A percentile compares a stretch with the other conserved stretches of the same genome.
Conservation (phyloP, 2,329 filamentous ascomycete species). For the Ceratocystis variospora region DNA sequence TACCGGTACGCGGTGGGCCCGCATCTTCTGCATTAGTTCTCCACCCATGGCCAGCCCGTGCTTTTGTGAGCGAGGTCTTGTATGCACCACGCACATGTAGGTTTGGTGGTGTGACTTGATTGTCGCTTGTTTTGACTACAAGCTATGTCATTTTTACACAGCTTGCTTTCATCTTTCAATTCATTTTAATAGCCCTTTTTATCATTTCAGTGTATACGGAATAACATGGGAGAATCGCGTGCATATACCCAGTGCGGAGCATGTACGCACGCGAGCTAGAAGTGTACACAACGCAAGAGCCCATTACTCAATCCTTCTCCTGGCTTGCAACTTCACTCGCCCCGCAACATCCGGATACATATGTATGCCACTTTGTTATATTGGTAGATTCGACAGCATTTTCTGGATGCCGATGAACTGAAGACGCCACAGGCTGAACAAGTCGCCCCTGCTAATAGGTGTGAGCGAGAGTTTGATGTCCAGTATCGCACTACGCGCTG, state of each 20-base stretch:
- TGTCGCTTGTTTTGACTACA: slow-evolving; percentile 11
- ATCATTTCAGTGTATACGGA: no score
- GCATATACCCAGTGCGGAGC: background rate
- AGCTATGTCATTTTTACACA: slow-evolving; percentile 4
- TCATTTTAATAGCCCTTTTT: background rate
- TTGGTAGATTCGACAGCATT: no score
- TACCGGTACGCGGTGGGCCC: background rate
- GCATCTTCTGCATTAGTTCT: background rate
- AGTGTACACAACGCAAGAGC: no score
- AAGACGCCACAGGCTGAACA: no score
- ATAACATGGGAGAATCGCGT: background rate
- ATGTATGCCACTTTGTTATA: no score
- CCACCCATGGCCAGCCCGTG: slow-evolving; percentile 5
- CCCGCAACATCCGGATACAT: no score
- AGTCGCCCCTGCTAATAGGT: no score
- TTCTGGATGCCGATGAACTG: no score
- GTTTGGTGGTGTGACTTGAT: slow-evolving; percentile 16
- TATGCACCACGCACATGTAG: slow-evolving; percentile 12
- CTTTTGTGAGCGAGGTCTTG: slow-evolving; percentile 5
- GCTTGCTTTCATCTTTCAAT: background rate
- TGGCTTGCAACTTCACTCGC: no score
- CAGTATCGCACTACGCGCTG: no score
- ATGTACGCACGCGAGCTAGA: background rate
- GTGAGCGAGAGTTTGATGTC: no score
- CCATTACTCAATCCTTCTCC: no score